A percentile compares a stretch with the other conserved stretches of the same genome.
phyloP scores from a whole-genome alignment of 352 stramenopile genomes.

The Peronospora destructor region DNA sequence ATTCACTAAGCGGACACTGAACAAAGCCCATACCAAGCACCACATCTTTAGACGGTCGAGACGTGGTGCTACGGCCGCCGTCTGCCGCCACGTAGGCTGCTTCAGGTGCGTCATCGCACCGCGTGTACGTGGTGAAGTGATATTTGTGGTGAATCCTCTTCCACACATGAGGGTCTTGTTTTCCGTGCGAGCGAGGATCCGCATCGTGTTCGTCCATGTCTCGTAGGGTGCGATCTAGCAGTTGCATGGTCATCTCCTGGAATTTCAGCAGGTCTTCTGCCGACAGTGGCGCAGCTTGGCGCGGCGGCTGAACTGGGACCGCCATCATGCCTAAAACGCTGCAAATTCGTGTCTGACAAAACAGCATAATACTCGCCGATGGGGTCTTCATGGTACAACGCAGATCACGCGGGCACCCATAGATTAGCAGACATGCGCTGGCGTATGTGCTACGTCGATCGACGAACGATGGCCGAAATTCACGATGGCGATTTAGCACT shows the following conservation, averaged over 20 bases:
- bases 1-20: conserved; percentile 36
- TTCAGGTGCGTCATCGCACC: conserved; percentile 24
- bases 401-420: background rate
- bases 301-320: conserved; percentile 18
- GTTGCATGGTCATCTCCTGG: conserved; percentile 33
- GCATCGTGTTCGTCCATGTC: conserved; percentile 34
- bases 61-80: conserved; percentile 22
- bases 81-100: conserved; percentile 27
- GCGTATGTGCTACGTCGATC: conserved; percentile 12
- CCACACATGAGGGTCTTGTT: conserved; percentile 30
- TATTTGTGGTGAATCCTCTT: conserved; percentile 29
- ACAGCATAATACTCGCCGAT: background rate
- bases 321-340: conserved; percentile 10
- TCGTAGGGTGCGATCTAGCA: conserved; percentile 30
- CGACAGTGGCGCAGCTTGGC: conserved; percentile 12
- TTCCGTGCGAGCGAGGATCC: conserved; percentile 14
- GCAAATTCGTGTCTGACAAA: conserved; percentile 21
- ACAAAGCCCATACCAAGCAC: conserved; percentile 41
- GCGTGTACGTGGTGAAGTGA: conserved; percentile 32
- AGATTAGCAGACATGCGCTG: conserved; percentile 1
- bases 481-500: no score
- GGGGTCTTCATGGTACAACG: background rate
- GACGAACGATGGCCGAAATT: background rate
- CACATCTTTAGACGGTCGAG: conserved; percentile 28
- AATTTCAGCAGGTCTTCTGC: conserved; percentile 32